A percentile compares a stretch with the other conserved stretches of the same genome.
These are phyloP conservation scores for Chaetomiaceae sp. DNA, from an alignment of 2,329 filamentous ascomycete genomes.

Conservation along the genomic window DNA sequence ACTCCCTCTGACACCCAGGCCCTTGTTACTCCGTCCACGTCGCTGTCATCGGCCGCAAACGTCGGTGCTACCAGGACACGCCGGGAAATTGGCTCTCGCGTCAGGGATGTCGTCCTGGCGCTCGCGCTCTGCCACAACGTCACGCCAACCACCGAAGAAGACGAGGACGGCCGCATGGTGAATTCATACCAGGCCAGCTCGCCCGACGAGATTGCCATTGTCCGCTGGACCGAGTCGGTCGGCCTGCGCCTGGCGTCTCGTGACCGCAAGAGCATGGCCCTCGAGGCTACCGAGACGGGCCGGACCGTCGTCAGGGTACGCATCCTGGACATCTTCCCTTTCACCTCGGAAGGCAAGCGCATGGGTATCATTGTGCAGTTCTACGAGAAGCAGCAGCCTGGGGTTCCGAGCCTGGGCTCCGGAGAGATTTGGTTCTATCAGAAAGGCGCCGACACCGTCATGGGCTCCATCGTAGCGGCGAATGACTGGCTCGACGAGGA, in stretches of 20 bases:
- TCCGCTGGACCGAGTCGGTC: conserved; percentile 90
- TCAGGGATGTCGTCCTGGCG: conserved; percentile 87
- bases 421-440: conserved; percentile 98
- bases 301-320: conserved; percentile 75
- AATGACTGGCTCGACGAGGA: conserved; percentile 99
- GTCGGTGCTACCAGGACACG: conserved; percentile 72
- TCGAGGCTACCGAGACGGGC: conserved; percentile 72
- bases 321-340: conserved; percentile 92
- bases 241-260: conserved; percentile 80
- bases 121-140: conserved; percentile 96
- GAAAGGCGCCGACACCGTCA: conserved; percentile 96
- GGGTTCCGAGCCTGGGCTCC: conserved; percentile 45
- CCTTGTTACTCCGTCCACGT: conserved; percentile 73
- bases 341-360: conserved; percentile 94
- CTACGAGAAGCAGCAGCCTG: conserved; percentile 51
- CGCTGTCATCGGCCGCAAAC: conserved; percentile 57
- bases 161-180: conserved; percentile 69
- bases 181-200: conserved; percentile 96
- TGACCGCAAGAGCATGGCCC: conserved; percentile 78
- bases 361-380: conserved; percentile 98
- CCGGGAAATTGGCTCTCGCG: conserved; percentile 87
- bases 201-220: conserved; percentile 96
- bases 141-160: conserved; percentile 84
- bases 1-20: conserved; percentile 43
- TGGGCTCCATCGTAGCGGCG: conserved; percentile 89